Evolutionary conservation across 306 rosid species (phyloP).

Genomic region (Cicer bijugum): DNA sequence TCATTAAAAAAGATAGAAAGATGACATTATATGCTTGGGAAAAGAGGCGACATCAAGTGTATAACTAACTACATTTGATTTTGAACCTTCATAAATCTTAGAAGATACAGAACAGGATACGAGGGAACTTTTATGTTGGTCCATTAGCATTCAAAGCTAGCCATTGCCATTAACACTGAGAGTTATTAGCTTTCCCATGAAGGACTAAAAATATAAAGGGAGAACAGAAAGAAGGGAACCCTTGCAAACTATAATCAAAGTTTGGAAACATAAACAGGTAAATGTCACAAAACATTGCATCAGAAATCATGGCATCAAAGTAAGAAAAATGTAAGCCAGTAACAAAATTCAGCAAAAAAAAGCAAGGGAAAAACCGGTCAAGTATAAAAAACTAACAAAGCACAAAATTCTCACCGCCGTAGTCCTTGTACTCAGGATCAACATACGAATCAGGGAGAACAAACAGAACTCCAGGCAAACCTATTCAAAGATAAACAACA

Average conservation of each 20-base stretch:
- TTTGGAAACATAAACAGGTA: not conserved
- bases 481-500: conserved; percentile 44
- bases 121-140: no score
- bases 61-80: no score
- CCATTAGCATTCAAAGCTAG: no score
- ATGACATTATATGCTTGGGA: no score
- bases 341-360: not conserved
- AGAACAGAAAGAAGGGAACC: not conserved
- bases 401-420: conserved; percentile 68
- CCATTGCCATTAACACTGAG: no score
- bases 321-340: not conserved
- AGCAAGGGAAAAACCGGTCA: not conserved
- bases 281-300: not conserved
- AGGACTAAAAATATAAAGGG: not conserved
- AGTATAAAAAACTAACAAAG: not conserved
- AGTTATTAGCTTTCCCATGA: no score
- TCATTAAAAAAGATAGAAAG: not conserved
- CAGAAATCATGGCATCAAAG: not conserved
- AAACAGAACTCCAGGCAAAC: conserved; percentile 81
- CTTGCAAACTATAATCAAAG: not conserved
- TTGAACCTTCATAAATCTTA: no score
- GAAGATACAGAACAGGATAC: no score
- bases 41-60: not conserved
- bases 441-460: conserved; percentile 93
- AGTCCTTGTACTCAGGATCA: conserved; percentile 87